Base-by-base conservation (phyloP, 2,329 filamentous ascomycete genomes). In the Alternaria gansuensis region DNA sequence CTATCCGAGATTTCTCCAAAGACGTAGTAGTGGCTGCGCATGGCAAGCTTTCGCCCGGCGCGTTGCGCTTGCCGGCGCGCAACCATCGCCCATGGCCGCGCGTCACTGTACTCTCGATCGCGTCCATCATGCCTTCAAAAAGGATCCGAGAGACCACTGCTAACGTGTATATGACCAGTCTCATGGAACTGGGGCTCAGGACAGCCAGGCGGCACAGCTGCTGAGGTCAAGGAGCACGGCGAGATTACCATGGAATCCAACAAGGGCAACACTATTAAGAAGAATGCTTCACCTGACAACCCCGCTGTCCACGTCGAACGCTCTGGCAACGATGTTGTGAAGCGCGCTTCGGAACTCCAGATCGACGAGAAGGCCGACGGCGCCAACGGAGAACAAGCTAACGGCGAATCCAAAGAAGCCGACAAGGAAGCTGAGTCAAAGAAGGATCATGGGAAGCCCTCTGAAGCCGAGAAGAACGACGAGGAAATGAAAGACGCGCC, bases 251-350 rank as follows among this genome's bases (percentile, higher is more conserved):
- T 89, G 68, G 81, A 84, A 68, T 85, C 86, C 41, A 83, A 88
- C 70, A 80, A 79, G 50, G 87, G 87, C 66, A 90, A 89, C 74
- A 86, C 83, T 28, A 84, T 89, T 73, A 86, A 84, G 77, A 88
- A 86, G 78, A 87, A 85, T 37, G 87, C 85, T 50, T 82, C 85
- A 26, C 82, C 83, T 28, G 81, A 82, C 21, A 86, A 89, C 63
- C 87, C 86, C 3, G 87, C 87, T 31, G 84, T 89, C 5, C 83
- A 84, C 63, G 77, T 89, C 66, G 80, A 81, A 66, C 81, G 86
- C 44, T 79, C 81, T 13, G 87, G 87, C 46, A 88, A 89, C 67
- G 87, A 89, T 72, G 86, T 88, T 21, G 86, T 88, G 51, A 88
- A 89, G 78, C 82, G 81, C 62, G 85, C 86, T 11, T 84, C 81